Conservation (phyloP, 495 filamentous ascomycete species). For the Tirmania nivea region DNA sequence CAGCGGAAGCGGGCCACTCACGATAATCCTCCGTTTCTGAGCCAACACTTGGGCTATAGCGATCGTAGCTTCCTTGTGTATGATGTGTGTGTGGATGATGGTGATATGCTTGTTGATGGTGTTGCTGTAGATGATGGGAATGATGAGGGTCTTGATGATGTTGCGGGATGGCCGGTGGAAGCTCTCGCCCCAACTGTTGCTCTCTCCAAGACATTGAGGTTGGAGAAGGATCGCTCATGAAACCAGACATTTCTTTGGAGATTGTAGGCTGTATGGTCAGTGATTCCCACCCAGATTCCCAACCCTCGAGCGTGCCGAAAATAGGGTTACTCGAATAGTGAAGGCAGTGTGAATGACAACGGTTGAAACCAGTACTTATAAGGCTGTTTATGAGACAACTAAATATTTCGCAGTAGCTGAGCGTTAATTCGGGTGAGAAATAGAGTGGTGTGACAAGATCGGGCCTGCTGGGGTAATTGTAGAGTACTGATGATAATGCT, state of each 20-base stretch:
- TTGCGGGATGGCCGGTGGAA: conserved; percentile 12
- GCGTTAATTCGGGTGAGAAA: neutral
- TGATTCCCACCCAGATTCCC: conserved; percentile 15
- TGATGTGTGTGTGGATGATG: neutral
- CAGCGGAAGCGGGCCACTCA: conserved; percentile 15
- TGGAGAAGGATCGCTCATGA: conserved; percentile 12
- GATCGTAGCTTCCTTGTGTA: neutral
- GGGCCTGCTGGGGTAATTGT: neutral
- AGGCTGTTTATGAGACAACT: too few relatives aligned
- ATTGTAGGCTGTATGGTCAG: conserved; percentile 13
- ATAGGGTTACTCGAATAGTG: conserved; percentile 15
- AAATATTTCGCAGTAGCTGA: neutral
- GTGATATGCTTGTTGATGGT: conserved; percentile 15
- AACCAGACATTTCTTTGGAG: conserved; percentile 15
- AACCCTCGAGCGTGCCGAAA: conserved; percentile 17
- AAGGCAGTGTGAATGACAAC: conserved; percentile 15
- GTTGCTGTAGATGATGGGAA: conserved; percentile 10
- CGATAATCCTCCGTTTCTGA: conserved; percentile 17
- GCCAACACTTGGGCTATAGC: conserved; percentile 12
- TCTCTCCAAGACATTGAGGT: conserved; percentile 18
- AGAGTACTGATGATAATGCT: neutral
- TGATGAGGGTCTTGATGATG: conserved; percentile 14
- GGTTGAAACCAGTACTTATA: too few relatives aligned
- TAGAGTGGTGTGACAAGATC: neutral
- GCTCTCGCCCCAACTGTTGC: conserved; percentile 16